Conservation (phyloP, 768 basidiomycete species). For the Pluteus cervinus region DNA sequence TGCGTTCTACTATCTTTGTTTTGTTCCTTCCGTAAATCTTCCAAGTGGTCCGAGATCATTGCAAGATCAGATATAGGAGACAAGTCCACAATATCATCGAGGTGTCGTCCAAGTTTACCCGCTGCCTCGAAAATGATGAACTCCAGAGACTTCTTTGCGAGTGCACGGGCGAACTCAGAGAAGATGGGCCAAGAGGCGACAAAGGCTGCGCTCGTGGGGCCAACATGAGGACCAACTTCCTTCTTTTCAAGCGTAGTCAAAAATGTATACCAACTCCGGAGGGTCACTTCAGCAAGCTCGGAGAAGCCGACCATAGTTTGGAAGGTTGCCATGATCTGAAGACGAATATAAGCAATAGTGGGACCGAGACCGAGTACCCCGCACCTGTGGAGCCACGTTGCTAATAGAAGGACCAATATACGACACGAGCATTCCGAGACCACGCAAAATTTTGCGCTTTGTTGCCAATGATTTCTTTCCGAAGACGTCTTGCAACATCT, state of each 20-base stretch:
- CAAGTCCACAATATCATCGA: conserved; percentile 80
- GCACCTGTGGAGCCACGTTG: conserved; percentile 83
- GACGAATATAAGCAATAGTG: not conserved
- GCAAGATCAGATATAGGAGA: conserved; percentile 62
- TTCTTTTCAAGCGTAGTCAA: conserved; percentile 54
- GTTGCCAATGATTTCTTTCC: conserved; percentile 63
- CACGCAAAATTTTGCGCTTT: conserved; percentile 76
- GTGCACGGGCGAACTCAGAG: conserved; percentile 38
- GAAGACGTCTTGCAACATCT: conserved; percentile 77
- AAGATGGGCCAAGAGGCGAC: conserved; percentile 73
- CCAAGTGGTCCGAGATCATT: conserved; percentile 35
- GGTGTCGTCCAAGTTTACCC: conserved; percentile 41
- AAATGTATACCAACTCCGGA: conserved; percentile 78
- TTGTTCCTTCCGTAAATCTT: conserved; percentile 39
- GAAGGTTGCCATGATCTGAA: conserved; percentile 90
- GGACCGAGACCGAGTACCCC: conserved; percentile 13
- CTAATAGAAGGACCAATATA: conserved; percentile 67
- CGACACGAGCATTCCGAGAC: conserved; percentile 66
- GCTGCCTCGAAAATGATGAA: conserved; percentile 66
- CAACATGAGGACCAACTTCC: conserved; percentile 81
- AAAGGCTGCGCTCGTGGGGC: conserved; percentile 81
- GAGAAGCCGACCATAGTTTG: conserved; percentile 80
- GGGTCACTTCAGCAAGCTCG: conserved; percentile 71
- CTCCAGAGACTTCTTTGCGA: conserved; percentile 56
- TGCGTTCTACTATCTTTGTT: conserved; percentile 42